A percentile compares a stretch with the other conserved stretches of the same genome.
These are phyloP conservation scores for Boletus sp. DNA, from an alignment of 1,284 basidiomycete species.

Conservation along the genomic window DNA sequence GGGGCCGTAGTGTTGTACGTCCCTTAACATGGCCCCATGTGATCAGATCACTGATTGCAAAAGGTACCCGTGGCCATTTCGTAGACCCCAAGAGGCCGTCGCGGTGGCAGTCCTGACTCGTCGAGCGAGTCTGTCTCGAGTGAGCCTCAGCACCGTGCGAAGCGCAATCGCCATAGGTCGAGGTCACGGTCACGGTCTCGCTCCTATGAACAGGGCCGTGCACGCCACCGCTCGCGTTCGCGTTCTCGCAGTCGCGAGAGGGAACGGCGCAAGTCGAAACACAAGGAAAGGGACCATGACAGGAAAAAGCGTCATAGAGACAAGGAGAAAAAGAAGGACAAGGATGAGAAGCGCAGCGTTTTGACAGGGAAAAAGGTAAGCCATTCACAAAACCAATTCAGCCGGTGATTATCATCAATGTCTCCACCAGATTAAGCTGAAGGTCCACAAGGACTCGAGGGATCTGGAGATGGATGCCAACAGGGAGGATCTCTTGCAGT, in stretches of 20 bases:
- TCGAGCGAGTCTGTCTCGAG: constrained; percentile 19
- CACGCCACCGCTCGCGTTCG: constrained; percentile 22
- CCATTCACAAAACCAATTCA: background rate
- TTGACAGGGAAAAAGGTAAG: constrained; percentile 59
- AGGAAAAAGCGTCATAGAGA: constrained; percentile 41
- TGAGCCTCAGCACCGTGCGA: constrained; percentile 16
- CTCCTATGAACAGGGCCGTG: constrained; percentile 21
- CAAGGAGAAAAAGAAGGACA: constrained; percentile 41
- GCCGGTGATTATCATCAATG: background rate
- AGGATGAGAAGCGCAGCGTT: constrained; percentile 49
- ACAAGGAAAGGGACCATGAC: constrained; percentile 31
- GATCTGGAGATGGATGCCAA: constrained; percentile 59
- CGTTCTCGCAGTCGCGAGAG: constrained; percentile 29
- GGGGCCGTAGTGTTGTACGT: constrained; percentile 39
- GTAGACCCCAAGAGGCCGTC: constrained; percentile 30
- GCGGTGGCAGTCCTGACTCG: constrained; percentile 22
- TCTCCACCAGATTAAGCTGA: constrained; percentile 55
- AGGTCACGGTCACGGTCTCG: constrained; percentile 29
- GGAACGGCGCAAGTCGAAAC: constrained; percentile 27
- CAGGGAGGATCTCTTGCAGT: constrained; percentile 52
- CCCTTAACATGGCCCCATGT: background rate
- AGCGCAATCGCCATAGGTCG: constrained; percentile 17
- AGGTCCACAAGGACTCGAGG: constrained; percentile 58
- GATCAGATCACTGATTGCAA: constrained; percentile 26
- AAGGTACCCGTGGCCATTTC: constrained; percentile 22